These are phyloP conservation scores for Heterobasidion annosum DNA, from an alignment of 1,284 basidiomycete genomes.

Conservation along the genomic window DNA sequence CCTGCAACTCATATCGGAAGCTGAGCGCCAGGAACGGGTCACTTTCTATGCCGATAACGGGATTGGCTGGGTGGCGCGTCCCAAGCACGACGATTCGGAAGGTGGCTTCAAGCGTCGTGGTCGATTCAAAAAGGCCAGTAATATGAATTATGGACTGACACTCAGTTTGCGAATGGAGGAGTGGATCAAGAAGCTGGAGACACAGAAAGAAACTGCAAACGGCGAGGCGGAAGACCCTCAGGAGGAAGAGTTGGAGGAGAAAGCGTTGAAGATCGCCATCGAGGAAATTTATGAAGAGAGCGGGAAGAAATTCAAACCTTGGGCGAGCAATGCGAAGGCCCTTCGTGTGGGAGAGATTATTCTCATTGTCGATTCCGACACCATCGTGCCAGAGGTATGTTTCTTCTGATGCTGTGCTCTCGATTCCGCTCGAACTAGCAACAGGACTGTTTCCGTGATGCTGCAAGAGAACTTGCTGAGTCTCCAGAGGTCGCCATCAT, in stretches of 20 bases:
- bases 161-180: constrained; percentile 44
- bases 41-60: constrained; percentile 45
- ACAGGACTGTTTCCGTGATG: constrained; percentile 33
- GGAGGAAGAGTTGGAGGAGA: constrained; percentile 45
- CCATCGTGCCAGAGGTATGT: constrained; percentile 65
- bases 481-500: constrained; percentile 78
- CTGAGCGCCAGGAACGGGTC: constrained; percentile 26
- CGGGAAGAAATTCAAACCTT: constrained; percentile 46
- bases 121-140: constrained; percentile 54
- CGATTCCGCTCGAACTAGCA: background rate
- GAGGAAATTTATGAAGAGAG: constrained; percentile 59
- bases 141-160: constrained; percentile 48
- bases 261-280: constrained; percentile 53
- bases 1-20: constrained; percentile 27
- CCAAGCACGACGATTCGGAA: constrained; percentile 30
- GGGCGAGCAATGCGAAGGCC: constrained; percentile 54
- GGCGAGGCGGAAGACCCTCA: constrained; percentile 18
- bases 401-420: background rate
- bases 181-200: constrained; percentile 37
- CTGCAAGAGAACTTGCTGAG: constrained; percentile 71
- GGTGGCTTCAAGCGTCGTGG: constrained; percentile 45
- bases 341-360: constrained; percentile 57
- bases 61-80: constrained; percentile 48
- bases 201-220: constrained; percentile 16
- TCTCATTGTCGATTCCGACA: constrained; percentile 74